Conservation (phyloP, 106 monocot species). For the Alisma plantagoaquatica region DNA sequence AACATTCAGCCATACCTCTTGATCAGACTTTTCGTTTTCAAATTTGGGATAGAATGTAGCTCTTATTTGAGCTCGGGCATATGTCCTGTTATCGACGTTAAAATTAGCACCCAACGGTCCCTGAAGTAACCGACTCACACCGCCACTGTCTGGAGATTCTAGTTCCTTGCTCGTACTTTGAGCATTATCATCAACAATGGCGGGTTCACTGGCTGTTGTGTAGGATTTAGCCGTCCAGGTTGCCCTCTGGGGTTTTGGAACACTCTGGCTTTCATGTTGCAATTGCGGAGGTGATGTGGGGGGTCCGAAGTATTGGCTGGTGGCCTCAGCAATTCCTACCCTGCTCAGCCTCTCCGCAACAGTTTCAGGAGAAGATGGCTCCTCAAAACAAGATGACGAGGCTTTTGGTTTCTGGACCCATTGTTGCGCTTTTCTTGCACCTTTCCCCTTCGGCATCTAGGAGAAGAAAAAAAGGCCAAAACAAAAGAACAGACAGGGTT, state of each 20-base stretch:
- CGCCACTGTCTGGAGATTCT: not conserved
- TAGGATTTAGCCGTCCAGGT: not conserved
- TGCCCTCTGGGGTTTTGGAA: not conserved
- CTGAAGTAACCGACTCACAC: slow-evolving; percentile 21
- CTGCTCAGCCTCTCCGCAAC: not conserved
- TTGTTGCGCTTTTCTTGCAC: not conserved
- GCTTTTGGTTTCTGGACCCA: not conserved
- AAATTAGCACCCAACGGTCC: slow-evolving; percentile 49
- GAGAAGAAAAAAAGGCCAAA: too few relatives aligned
- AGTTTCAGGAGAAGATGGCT: too few relatives aligned
- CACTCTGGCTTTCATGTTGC: not conserved
- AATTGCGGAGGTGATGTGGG: not conserved
- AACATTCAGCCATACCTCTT: slow-evolving; percentile 64
- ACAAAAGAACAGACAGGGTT: too few relatives aligned
- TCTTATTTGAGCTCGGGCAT: slow-evolving; percentile 56
- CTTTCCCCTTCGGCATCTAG: too few relatives aligned
- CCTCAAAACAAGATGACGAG: not conserved
- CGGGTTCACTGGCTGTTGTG: not conserved
- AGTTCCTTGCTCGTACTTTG: not conserved
- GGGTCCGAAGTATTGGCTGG: not conserved
- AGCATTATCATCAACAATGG: not conserved
- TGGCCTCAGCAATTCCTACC: not conserved
- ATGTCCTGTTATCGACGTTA: slow-evolving; percentile 50
- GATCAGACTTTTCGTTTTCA: slow-evolving; percentile 98
- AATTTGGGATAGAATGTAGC: slow-evolving; percentile 97